phyloP scores from a whole-genome alignment of 1,284 basidiomycete species.

The Paramarasmius palmivorus region DNA sequence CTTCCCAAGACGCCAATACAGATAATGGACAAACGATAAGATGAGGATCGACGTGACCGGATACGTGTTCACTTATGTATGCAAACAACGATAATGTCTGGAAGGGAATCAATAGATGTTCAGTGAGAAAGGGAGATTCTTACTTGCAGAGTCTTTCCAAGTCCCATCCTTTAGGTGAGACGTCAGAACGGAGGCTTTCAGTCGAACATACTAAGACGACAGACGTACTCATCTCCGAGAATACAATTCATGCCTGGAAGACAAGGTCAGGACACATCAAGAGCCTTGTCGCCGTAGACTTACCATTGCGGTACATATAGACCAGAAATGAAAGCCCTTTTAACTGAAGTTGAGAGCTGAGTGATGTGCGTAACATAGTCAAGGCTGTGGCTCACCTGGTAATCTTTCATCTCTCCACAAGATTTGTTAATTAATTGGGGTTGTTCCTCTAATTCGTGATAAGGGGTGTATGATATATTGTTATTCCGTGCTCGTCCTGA shows the following conservation, averaged over 20 bases:
- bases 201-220: too few relatives aligned
- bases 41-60: constrained; percentile 47
- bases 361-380: neutral
- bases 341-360: constrained; percentile 31
- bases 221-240: constrained; percentile 57
- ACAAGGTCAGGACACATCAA: constrained; percentile 7
- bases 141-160: constrained; percentile 65
- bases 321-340: constrained; percentile 54
- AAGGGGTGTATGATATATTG: constrained; percentile 36
- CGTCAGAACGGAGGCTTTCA: constrained; percentile 2
- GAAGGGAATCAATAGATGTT: neutral
- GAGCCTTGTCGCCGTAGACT: constrained; percentile 5
- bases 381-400: constrained; percentile 41
- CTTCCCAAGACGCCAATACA: constrained; percentile 58
- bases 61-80: constrained; percentile 46
- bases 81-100: constrained; percentile 62
- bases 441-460: constrained; percentile 41
- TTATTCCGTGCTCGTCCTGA: constrained; percentile 18
- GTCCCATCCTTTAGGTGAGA: constrained; percentile 52
- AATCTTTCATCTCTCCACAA: constrained; percentile 56
- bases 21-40: constrained; percentile 64
- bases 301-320: constrained; percentile 59
- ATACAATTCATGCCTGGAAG: constrained; percentile 56
- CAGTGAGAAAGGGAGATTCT: neutral
- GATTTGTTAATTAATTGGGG: constrained; percentile 37